phyloP scores from a whole-genome alignment of 108 stramenopile species.

The Nitzschia sp. region DNA sequence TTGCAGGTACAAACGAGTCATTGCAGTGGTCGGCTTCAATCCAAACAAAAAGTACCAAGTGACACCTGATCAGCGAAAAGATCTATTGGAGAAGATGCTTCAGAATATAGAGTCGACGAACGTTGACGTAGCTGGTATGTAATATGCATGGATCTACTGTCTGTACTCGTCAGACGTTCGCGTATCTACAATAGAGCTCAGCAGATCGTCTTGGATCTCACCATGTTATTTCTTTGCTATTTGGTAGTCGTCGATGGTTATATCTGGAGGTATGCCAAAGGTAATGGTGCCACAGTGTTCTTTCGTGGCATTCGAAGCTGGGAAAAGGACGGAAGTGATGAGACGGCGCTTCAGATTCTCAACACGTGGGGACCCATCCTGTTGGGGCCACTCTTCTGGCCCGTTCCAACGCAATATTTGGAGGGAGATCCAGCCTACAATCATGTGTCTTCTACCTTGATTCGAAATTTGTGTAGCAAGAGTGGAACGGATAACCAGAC shows the following conservation, averaged over 20 bases:
- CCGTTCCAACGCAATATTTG: constrained; percentile 67
- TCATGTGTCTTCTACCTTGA: constrained; percentile 72
- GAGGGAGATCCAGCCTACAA: constrained; percentile 83
- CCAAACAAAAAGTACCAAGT: constrained; percentile 78
- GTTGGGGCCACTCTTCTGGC: constrained; percentile 59
- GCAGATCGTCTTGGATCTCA: not conserved
- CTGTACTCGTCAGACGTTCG: too few relatives aligned
- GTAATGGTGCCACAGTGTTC: constrained; percentile 52
- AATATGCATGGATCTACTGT: not conserved
- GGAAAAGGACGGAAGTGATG: constrained; percentile 78
- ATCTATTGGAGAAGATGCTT: constrained; percentile 46
- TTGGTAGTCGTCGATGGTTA: constrained; percentile 81
- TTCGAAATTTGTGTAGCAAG: constrained; percentile 54
- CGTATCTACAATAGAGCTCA: not conserved
- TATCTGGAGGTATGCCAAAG: constrained; percentile 82
- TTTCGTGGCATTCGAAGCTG: constrained; percentile 86
- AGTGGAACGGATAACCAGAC: constrained; percentile 7
- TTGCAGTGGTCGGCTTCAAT: constrained; percentile 80
- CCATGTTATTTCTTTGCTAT: not conserved
- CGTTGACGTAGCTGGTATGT: constrained; percentile 61
- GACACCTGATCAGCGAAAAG: constrained; percentile 61
- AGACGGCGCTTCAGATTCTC: constrained; percentile 67
- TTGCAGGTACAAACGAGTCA: constrained; percentile 61
- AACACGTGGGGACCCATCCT: constrained; percentile 70
- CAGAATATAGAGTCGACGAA: constrained; percentile 32